phyloP scores from a whole-genome alignment of 139 green algal species.

The Volvox africanus region DNA sequence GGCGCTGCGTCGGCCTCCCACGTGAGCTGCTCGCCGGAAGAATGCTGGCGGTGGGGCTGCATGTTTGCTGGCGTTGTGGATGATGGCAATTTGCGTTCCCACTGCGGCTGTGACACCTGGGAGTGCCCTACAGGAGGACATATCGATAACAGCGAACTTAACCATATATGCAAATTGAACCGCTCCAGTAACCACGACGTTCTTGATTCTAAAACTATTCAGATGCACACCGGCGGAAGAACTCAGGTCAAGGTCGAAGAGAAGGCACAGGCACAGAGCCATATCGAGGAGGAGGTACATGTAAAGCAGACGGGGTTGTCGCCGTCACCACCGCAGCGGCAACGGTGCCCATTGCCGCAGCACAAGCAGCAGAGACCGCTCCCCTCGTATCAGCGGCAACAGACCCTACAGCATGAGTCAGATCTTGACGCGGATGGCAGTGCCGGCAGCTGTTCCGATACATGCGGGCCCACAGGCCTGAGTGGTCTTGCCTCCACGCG shows the following conservation, averaged over 20 bases:
- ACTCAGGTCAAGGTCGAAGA: too few relatives aligned
- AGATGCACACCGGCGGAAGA: too few relatives aligned
- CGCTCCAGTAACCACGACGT: too few relatives aligned
- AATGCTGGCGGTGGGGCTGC: neutral
- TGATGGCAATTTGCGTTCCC: neutral
- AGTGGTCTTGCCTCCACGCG: neutral
- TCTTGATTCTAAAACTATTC: too few relatives aligned
- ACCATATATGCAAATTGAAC: too few relatives aligned
- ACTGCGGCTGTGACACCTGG: neutral
- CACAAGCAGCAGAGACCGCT: too few relatives aligned
- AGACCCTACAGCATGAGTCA: neutral
- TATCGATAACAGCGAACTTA: too few relatives aligned
- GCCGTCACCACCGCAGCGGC: neutral
- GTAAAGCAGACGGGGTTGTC: too few relatives aligned
- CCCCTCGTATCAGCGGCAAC: too few relatives aligned
- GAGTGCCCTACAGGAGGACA: too few relatives aligned
- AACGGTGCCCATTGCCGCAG: neutral
- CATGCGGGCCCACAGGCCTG: neutral
- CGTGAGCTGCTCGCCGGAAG: constrained; percentile 7
- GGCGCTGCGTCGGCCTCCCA: neutral
- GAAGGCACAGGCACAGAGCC: too few relatives aligned
- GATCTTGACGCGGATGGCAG: neutral
- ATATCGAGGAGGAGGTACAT: too few relatives aligned
- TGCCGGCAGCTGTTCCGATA: neutral
- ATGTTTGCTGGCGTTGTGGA: constrained; percentile 11